Conservation (phyloP, 306 rosid species). For the Prunus salicina region DNA sequence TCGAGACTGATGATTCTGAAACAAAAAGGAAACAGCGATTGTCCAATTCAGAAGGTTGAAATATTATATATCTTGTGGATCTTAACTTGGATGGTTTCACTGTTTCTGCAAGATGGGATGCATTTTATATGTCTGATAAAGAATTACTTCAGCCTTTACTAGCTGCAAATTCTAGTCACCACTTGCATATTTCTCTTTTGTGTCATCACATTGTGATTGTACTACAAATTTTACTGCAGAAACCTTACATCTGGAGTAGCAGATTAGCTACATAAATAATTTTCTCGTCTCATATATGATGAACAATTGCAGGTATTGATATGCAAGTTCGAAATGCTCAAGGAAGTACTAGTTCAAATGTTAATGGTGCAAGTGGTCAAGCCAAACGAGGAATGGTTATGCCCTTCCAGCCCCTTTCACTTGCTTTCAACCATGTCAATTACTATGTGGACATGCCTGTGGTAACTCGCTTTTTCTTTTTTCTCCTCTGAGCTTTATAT, state of each 20-base stretch:
- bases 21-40: not conserved
- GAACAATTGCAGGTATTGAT: constrained; percentile 9
- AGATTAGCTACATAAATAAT: not conserved
- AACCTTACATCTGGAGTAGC: no score
- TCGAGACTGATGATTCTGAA: constrained; percentile 9
- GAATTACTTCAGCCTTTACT: no score
- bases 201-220: not conserved
- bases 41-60: constrained; percentile 14
- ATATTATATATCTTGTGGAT: not conserved
- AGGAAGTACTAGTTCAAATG: not conserved
- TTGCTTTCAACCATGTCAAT: constrained; percentile 35
- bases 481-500: not conserved
- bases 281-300: not conserved
- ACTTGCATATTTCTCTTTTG: not conserved
- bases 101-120: not conserved
- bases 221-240: not conserved
- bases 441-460: constrained; percentile 38
- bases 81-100: not conserved
- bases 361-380: constrained; percentile 1
- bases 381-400: constrained; percentile 29
- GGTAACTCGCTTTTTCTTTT: not conserved
- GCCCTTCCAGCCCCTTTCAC: constrained; percentile 36
- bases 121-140: no score
- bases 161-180: not conserved
- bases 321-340: constrained; percentile 29